Conservation (phyloP, 2,329 filamentous ascomycete genomes). For the Penicillium expansum region DNA sequence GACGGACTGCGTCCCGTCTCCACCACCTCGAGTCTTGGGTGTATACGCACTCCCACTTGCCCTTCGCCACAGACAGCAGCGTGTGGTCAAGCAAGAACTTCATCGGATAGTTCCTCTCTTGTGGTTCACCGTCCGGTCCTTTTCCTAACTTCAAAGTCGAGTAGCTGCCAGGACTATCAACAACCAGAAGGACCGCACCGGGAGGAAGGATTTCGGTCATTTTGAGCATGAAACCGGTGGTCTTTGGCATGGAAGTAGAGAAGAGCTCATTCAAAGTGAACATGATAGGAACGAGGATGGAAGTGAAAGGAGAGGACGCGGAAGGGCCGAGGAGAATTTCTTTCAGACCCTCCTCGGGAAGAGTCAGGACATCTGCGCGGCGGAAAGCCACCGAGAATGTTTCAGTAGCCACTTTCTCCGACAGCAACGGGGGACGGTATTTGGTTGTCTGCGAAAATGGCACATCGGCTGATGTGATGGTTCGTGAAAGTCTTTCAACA, state of each 20-base stretch:
- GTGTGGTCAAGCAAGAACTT: slow-evolving; percentile 86
- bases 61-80: slow-evolving; percentile 54
- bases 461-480: slow-evolving; percentile 47
- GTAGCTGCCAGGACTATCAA: slow-evolving; percentile 92
- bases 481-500: slow-evolving; percentile 55
- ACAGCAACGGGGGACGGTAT: slow-evolving; percentile 32
- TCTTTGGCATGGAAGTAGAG: slow-evolving; percentile 68
- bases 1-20: slow-evolving; percentile 58
- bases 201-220: slow-evolving; percentile 59
- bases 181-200: slow-evolving; percentile 72
- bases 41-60: slow-evolving; percentile 70
- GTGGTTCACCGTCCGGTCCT: slow-evolving; percentile 39
- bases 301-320: not conserved
- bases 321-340: slow-evolving; percentile 29
- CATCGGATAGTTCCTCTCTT: slow-evolving; percentile 76
- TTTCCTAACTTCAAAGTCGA: slow-evolving; percentile 72
- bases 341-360: slow-evolving; percentile 39
- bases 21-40: slow-evolving; percentile 83
- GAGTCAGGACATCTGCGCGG: slow-evolving; percentile 52
- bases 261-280: slow-evolving; percentile 98
- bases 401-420: not conserved
- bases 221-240: slow-evolving; percentile 71
- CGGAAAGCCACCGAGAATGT: slow-evolving; percentile 42
- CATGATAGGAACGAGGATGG: slow-evolving; percentile 71
- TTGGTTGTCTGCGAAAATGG: slow-evolving; percentile 28